Evolutionary conservation across 2,329 filamentous ascomycete species (phyloP).

Genomic region (Fusarium incarnatum): DNA sequence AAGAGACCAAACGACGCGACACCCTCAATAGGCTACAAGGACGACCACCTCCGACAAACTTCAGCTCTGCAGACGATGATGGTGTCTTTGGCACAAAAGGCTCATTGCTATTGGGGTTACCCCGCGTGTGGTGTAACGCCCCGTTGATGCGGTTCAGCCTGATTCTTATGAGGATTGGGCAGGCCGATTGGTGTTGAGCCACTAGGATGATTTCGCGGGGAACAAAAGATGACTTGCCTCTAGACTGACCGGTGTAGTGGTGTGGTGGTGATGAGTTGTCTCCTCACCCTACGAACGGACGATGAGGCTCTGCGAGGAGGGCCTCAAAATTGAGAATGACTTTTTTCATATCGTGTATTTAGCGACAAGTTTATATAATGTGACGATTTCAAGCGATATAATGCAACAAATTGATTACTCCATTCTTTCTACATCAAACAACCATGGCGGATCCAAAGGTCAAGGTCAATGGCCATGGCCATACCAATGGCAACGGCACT

Average conservation of each 20-base stretch:
- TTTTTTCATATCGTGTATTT: constrained; percentile 7
- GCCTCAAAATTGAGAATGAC: constrained; percentile 25
- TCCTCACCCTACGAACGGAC: constrained; percentile 28
- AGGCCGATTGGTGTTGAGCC: constrained; percentile 10
- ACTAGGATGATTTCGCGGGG: constrained; percentile 30
- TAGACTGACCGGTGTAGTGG: constrained; percentile 27
- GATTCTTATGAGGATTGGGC: constrained; percentile 38
- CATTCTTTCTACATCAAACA: constrained; percentile 10
- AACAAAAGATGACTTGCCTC: constrained; percentile 32
- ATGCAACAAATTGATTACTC: constrained; percentile 25
- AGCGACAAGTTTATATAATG: constrained; percentile 42
- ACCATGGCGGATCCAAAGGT: constrained; percentile 48
- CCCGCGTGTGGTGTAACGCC: constrained; percentile 44
- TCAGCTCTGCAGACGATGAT: constrained; percentile 30
- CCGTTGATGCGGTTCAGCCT: constrained; percentile 37
- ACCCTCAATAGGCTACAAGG: constrained; percentile 4
- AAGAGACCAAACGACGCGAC: background rate
- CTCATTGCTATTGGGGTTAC: constrained; percentile 42
- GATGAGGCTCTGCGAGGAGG: constrained; percentile 44
- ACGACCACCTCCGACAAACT: background rate
- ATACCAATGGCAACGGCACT: constrained; percentile 38
- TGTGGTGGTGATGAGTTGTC: constrained; percentile 48
- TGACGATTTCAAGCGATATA: constrained; percentile 20
- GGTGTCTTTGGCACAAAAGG: constrained; percentile 6
- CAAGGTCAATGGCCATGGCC: constrained; percentile 39